Base-by-base conservation (phyloP, 2,329 filamentous ascomycete species). In the Fusarium compactum region DNA sequence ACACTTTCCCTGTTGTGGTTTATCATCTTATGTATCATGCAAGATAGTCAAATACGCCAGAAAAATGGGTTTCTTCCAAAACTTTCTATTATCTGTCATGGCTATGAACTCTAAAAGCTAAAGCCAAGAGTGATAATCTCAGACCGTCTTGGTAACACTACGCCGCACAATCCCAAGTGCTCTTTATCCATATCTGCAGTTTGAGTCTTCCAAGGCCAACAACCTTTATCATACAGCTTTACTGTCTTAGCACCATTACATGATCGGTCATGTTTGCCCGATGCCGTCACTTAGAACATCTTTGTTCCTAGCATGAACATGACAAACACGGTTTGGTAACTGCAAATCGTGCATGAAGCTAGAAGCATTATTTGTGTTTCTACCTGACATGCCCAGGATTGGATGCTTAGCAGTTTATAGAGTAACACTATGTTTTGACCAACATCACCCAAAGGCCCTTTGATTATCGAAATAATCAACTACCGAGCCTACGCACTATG, bases 401-500 rank as follows among this genome's bases (percentile, higher is more conserved):
- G 18, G 18, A 38, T 38, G 9, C 34, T 38, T n/a, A 38, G 24
- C 45, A 53, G 20, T 43, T n/a, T 7, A 5, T 57, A 34, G n/a
- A 10, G 34, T 22, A 32, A 18, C n/a, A n/a, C n/a, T 20, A 29
- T 34, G 8, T 16, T 20, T 43, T 18, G 24, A 22, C 20, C 15
- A 22, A 15, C 11, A 27, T 52, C 41, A 27, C n/a, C 27, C 22
- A 24, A 38, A 32, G 11, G 20, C 24, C 24, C 8, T 43, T 24
- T 50, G 51, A 58, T 70, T 57, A 67, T 70, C 45, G 22, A 53
- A 50, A 70, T 58, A 67, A 67, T 63, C 62, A 58, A 32, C 9
- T 44, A 24, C 45, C 44, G 24, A 24, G 6, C 43, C 50, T 24
- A 12, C 38, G 22, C 38, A 25, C 11, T 18, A 32, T 47, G 5